Evolutionary conservation across 805 yeast species (phyloP), one percentile per base, ranked within the genome.

Genomic region (Myxozyma kluyveri): DNA sequence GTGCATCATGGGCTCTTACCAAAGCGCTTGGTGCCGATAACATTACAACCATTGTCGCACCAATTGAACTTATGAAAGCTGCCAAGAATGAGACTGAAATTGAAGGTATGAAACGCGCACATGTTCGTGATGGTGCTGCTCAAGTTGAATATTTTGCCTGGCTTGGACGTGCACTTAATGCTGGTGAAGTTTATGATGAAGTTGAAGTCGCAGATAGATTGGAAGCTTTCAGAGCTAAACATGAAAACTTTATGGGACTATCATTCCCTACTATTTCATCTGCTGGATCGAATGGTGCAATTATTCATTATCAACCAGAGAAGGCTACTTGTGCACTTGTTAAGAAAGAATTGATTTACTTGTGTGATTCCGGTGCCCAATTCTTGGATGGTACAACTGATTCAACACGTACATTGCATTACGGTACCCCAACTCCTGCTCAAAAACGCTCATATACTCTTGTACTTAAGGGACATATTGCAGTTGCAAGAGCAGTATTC

Each of bases 361-460:
- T 93, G 56, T 74, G 87, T 54, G 99, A 93, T 67, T 81, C 96
- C 1, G 99, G 99, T 3, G 87, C 93, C 0, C 99, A 93, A 63
- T 91, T 80, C 65, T 67, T 84, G 21, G 96, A 90, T 64, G 99
- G 99, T 9, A 93, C 99, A 0, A 93, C 99, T 0, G 99, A 93
- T 66, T 88, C 91, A 24, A 93, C 99, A 0, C 77, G 99, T 62
- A 88, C 97, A 0, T 69, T 82, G 45, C 91, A 87, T 66, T 84
- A 88, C 65, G 71, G 71, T 7, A 67, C 69, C 1, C 87, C 91
- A 14, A 63, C 77, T 0, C 62, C 60, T 17, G 85, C 84, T 56
- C 84, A 84, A 65, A 74, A 71, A 32, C 77, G 75, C 57, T 82
- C 82, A 47, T 91, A 88, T 67, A 86, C 98, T 0, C 71, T 87